These are phyloP conservation scores for Perkinsela sp. DNA, from an alignment of 208 protist species.

Conservation along the genomic window DNA sequence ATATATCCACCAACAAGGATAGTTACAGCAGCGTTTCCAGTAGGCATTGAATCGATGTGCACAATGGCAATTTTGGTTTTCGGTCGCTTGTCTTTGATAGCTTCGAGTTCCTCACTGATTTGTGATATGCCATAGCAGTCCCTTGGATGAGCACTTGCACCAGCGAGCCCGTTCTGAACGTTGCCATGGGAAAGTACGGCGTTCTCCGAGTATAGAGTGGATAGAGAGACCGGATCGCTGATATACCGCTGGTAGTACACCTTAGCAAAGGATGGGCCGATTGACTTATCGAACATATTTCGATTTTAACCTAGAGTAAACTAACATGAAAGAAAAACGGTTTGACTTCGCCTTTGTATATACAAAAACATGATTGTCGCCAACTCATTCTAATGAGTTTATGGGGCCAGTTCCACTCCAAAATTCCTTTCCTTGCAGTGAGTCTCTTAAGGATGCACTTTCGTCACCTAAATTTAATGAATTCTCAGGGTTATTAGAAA, in stretches of 20 bases:
- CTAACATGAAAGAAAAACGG: too few species aligned
- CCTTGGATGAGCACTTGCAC: background rate
- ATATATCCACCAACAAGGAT: background rate
- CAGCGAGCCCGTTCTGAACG: background rate
- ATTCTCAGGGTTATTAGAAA: background rate
- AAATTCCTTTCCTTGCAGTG: too few species aligned
- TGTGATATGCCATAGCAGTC: background rate
- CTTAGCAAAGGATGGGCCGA: background rate
- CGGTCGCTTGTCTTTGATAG: background rate
- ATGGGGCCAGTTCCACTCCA: background rate
- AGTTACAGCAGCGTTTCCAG: background rate
- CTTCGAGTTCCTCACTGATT: background rate
- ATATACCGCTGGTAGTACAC: background rate
- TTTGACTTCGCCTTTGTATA: too few species aligned
- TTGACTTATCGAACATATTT: background rate
- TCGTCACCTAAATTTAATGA: background rate
- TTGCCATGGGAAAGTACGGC: background rate
- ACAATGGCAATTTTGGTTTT: background rate
- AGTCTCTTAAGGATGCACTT: background rate
- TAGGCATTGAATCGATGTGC: background rate
- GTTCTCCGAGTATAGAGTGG: background rate
- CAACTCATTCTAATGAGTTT: too few species aligned
- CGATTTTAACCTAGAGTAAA: too few species aligned
- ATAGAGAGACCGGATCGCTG: background rate
- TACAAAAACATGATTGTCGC: background rate